Base-by-base conservation (phyloP, 139 green algal genomes). In the Nannochloris sp. region DNA sequence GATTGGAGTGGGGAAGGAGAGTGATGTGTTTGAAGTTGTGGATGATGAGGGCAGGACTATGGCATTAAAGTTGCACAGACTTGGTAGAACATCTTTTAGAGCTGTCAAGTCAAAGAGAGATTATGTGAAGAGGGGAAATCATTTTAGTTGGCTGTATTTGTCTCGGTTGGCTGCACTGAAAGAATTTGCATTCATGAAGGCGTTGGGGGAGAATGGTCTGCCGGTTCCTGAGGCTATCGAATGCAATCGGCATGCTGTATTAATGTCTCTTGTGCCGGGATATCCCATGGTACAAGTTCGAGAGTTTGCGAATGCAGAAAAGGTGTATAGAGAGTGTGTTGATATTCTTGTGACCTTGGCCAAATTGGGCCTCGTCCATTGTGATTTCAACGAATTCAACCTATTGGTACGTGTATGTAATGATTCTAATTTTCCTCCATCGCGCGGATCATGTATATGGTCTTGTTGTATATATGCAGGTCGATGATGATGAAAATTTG, bases 351-450 rank as follows among this genome's bases (percentile, higher is more conserved):
- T 56, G 3, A 75, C 73, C 2, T 72, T 97, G 57, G 83, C 80
- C 1, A 16, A 63, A 23, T 62, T 86, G 24, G 94, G 94, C 16
- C 81, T 99, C 3, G 81, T 99, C 25, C 94, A 99, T 81, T 98
- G 93, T 78, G 94, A 99, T 81, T 97, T 93, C 81, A 99, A 99
- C 73, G 94, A 99, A 74, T 99, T 98, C 81, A 99, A 99, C 68
- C 66, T 96, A 15, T 68, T 96, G 60, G 46, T 53, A 21, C 10
- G 46, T 21, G 16, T 53, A 40, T 40, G 8, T 14, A 40, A 2
- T 40, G 2, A 1, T 29, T 29, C 7, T 29, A 29, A 29, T 29
- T 29, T 29, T 29, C 27, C 0, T 1, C 7, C 4, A 29, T 29
- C 27, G 27, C 0, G 34, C 0, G 34, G 8, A 40, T 40, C 7